These are phyloP conservation scores for Verticillium nonalfalfae DNA, from an alignment of 2,329 filamentous ascomycete species.

Conservation along the genomic window DNA sequence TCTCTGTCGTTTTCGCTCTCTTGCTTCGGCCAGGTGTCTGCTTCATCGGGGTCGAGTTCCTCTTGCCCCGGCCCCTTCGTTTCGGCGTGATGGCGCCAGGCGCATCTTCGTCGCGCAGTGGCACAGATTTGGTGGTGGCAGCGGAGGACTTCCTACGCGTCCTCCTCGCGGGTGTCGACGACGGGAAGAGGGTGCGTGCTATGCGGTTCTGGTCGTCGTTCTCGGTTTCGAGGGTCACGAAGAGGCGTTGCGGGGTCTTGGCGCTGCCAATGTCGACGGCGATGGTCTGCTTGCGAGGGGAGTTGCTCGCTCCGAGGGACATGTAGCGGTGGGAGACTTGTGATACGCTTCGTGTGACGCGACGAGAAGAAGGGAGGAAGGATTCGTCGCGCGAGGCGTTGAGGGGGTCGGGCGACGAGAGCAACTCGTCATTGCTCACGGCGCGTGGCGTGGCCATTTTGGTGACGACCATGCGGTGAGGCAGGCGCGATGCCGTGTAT, in stretches of 20 bases:
- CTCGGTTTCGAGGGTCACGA: conserved; percentile 48
- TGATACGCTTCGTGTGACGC: conserved; percentile 32
- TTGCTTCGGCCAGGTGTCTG: conserved; percentile 26
- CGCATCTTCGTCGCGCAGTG: conserved; percentile 40
- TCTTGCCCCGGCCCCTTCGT: conserved; percentile 39
- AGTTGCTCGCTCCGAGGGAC: conserved; percentile 25
- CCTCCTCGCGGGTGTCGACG: conserved; percentile 30
- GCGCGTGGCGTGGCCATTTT: conserved; percentile 23
- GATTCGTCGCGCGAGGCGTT: conserved; percentile 29
- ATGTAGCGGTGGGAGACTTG: conserved; percentile 30
- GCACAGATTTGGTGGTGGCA: conserved; percentile 43
- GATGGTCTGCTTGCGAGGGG: conserved; percentile 51
- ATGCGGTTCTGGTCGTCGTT: conserved; percentile 10
- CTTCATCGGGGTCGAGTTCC: conserved; percentile 36
- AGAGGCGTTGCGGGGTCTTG: conserved; percentile 42
- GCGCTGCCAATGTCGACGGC: conserved; percentile 48
- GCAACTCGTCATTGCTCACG: conserved; percentile 28
- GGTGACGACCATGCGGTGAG: conserved; percentile 13
- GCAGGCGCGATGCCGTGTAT: background rate
- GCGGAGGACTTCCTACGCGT: background rate
- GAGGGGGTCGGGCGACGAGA: conserved; percentile 46
- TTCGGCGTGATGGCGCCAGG: conserved; percentile 29
- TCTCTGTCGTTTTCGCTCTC: conserved; percentile 18
- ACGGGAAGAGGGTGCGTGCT: conserved; percentile 36
- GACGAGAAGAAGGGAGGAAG: conserved; percentile 24